These are phyloP conservation scores for Neoarthrinium moseri DNA, from an alignment of 2,329 filamentous ascomycete genomes.

Conservation along the genomic window DNA sequence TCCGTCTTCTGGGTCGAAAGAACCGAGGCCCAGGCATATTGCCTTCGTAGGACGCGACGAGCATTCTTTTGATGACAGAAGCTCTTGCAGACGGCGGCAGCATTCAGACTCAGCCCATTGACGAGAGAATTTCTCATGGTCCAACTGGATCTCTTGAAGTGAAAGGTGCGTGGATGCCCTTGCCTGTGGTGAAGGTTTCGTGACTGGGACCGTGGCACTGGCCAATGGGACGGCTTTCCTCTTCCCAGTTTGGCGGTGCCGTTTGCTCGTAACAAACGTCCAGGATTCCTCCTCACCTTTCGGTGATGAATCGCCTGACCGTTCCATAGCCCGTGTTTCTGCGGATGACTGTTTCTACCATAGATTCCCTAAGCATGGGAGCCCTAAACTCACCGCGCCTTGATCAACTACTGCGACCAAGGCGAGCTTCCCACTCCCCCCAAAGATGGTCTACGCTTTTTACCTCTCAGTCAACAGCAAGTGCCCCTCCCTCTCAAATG, in stretches of 20 bases:
- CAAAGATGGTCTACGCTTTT: no score
- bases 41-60: conserved; percentile 35
- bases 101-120: conserved; percentile 27
- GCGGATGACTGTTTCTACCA: no score
- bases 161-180: conserved; percentile 16
- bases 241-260: background rate
- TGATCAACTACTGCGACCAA: no score
- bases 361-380: no score
- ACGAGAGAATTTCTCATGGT: conserved; percentile 18
- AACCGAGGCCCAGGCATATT: conserved; percentile 54
- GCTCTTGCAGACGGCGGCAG: conserved; percentile 29
- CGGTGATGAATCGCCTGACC: no score
- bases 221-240: conserved; percentile 7
- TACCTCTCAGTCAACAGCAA: no score
- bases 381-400: no score
- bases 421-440: no score
- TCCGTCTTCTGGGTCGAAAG: conserved; percentile 50
- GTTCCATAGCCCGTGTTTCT: no score
- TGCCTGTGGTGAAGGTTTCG: background rate
- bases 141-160: conserved; percentile 18
- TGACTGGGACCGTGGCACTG: background rate
- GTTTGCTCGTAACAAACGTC: conserved; percentile 8
- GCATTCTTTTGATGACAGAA: conserved; percentile 27
- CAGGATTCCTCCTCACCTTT: background rate
- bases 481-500: no score